A percentile compares a stretch with the other conserved stretches of the same genome.
phyloP scores from a whole-genome alignment of 345 rosid genomes.

The Acer saccharum region DNA sequence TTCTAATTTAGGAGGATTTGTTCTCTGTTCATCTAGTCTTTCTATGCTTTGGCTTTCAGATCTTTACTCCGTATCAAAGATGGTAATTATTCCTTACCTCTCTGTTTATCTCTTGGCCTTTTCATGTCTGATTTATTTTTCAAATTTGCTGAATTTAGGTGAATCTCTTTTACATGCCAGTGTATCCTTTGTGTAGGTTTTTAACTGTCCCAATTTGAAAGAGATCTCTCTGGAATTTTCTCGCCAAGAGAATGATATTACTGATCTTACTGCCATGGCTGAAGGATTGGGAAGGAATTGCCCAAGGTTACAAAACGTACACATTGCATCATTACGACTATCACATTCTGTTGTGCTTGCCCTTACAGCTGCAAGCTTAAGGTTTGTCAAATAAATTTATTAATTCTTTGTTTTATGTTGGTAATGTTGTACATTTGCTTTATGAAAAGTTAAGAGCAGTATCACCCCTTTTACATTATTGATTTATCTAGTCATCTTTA shows the following conservation, averaged over 20 bases:
- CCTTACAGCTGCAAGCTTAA: slow-evolving; percentile 77
- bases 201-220: slow-evolving; percentile 79
- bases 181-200: slow-evolving; percentile 41
- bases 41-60: slow-evolving; percentile 88
- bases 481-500: not conserved
- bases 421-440: not conserved
- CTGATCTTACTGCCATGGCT: slow-evolving; percentile 69
- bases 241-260: slow-evolving; percentile 70
- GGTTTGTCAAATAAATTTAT: slow-evolving; percentile 44
- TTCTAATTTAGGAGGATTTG: slow-evolving; percentile 78
- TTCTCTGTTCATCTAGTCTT: slow-evolving; percentile 80
- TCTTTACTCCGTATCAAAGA: slow-evolving; percentile 74
- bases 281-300: slow-evolving; percentile 81
- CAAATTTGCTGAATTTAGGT: slow-evolving; percentile 1
- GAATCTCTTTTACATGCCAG: slow-evolving; percentile 1
- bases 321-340: slow-evolving; percentile 79
- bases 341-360: slow-evolving; percentile 85
- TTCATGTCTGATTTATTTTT: not conserved
- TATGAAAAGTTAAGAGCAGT: not conserved
- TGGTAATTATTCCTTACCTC: slow-evolving; percentile 44
- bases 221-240: slow-evolving; percentile 90
- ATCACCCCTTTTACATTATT: not conserved
- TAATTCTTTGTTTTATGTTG: not conserved
- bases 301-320: slow-evolving; percentile 73
- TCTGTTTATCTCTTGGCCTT: not conserved